Conservation (phyloP, 2,329 filamentous ascomycete genomes). For the Seiridium unicorne region DNA sequence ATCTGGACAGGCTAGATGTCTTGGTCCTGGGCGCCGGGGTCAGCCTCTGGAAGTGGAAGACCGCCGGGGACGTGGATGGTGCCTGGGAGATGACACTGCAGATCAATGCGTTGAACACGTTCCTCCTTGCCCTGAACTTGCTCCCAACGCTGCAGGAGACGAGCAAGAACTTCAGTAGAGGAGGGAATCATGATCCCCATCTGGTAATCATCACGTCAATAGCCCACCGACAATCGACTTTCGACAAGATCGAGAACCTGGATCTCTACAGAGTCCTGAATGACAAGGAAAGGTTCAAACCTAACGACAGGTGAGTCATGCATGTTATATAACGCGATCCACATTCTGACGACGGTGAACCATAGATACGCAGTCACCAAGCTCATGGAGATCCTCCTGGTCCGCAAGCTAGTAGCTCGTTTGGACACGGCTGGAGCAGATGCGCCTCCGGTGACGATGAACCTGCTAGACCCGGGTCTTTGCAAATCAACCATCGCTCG, state of each 20-base stretch:
- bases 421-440: background rate
- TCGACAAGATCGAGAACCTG: background rate
- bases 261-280: background rate
- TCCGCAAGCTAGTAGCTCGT: slow-evolving; percentile 19
- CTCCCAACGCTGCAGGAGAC: slow-evolving; percentile 49
- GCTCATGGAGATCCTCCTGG: slow-evolving; percentile 25
- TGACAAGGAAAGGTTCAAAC: background rate
- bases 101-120: slow-evolving; percentile 52
- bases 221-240: background rate
- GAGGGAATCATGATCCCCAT: background rate
- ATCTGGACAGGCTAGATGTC: slow-evolving; percentile 40
- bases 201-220: background rate
- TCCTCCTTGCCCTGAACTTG: slow-evolving; percentile 47
- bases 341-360: background rate
- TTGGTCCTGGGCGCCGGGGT: slow-evolving; percentile 42
- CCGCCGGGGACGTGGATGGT: slow-evolving; percentile 37
- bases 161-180: background rate
- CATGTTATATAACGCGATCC: background rate
- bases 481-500: slow-evolving; percentile 47
- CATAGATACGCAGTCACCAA: slow-evolving; percentile 21
- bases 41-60: slow-evolving; percentile 31
- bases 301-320: background rate
- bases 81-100: slow-evolving; percentile 45
- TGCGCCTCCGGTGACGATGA: slow-evolving; percentile 40
- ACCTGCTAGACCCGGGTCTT: slow-evolving; percentile 51